Evolutionary conservation across 2,329 filamentous ascomycete species (phyloP).

Genomic region (Diaporthe ampelina): DNA sequence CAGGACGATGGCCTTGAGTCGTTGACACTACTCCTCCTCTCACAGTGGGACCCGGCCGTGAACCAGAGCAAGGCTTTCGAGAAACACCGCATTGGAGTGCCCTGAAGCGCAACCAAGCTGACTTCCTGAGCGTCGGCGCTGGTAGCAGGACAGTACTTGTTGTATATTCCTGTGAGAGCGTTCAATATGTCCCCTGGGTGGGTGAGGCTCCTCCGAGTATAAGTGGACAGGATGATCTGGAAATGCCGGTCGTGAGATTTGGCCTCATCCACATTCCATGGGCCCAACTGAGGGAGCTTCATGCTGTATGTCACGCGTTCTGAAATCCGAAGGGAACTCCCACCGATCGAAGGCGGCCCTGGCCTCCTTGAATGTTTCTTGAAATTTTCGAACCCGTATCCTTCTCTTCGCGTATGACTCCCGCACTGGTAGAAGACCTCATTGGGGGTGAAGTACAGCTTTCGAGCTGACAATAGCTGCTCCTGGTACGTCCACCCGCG

Average conservation of each 20-base stretch:
- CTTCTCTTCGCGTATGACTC: not conserved
- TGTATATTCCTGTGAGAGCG: not conserved
- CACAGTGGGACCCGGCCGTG: not conserved
- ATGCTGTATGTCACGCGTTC: no score
- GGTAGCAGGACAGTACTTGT: not conserved
- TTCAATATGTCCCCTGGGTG: not conserved
- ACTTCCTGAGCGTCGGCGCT: not conserved
- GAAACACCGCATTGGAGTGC: not conserved
- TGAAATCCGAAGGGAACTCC: no score
- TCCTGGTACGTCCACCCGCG: conserved; percentile 1
- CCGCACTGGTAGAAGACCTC: not conserved
- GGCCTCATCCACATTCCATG: no score
- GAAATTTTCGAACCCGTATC: not conserved
- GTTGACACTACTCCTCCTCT: not conserved
- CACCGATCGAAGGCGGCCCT: no score
- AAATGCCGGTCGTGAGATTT: not conserved
- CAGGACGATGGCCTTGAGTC: not conserved
- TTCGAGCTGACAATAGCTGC: not conserved
- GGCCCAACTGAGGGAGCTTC: no score
- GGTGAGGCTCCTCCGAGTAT: not conserved
- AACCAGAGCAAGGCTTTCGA: not conserved
- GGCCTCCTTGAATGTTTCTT: no score
- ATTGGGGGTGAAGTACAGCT: not conserved
- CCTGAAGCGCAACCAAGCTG: not conserved
- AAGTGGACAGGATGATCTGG: not conserved